Conservation (phyloP, 2,329 filamentous ascomycete species). For the Colletotrichum salicis region DNA sequence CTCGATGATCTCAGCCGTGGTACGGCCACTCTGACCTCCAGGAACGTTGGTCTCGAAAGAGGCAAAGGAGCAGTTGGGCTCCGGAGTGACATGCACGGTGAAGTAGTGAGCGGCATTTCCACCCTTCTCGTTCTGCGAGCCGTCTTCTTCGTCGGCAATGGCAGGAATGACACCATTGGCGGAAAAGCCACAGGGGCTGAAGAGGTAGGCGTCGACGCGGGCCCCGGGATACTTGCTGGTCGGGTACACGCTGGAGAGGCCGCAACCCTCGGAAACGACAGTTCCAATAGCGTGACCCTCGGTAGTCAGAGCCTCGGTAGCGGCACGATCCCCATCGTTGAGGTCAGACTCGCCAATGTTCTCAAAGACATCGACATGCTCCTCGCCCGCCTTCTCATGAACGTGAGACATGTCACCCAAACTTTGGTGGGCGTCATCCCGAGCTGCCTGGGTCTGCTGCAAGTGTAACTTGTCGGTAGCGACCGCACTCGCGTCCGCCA, state of each 20-base stretch:
- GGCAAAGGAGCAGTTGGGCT: conserved; percentile 96
- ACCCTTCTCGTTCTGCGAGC: conserved; percentile 43
- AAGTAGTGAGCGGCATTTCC: conserved; percentile 84
- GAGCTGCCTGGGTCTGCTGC: conserved; percentile 72
- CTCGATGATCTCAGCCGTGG: conserved; percentile 90
- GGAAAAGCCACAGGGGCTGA: conserved; percentile 96
- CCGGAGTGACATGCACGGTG: conserved; percentile 97
- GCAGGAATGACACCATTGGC: conserved; percentile 95
- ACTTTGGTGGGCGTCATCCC: conserved; percentile 67
- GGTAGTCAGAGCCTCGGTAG: conserved; percentile 82
- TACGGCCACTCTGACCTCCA: conserved; percentile 84
- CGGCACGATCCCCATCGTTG: conserved; percentile 66
- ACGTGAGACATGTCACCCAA: conserved; percentile 67
- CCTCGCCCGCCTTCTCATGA: conserved; percentile 57
- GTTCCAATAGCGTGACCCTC: conserved; percentile 95
- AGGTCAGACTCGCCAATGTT: conserved; percentile 67
- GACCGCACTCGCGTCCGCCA: conserved; percentile 83
- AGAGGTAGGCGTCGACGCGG: conserved; percentile 94
- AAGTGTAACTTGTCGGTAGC: conserved; percentile 79
- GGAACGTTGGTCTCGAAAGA: conserved; percentile 99
- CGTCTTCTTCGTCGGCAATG: conserved; percentile 64
- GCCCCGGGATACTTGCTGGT: conserved; percentile 89
- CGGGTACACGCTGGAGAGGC: conserved; percentile 89
- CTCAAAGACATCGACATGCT: conserved; percentile 82
- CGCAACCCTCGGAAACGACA: conserved; percentile 89